A percentile compares a stretch with the other conserved stretches of the same genome.
These are phyloP conservation scores for Patellaria atrata DNA, from an alignment of 495 filamentous ascomycete genomes.

Conservation along the genomic window DNA sequence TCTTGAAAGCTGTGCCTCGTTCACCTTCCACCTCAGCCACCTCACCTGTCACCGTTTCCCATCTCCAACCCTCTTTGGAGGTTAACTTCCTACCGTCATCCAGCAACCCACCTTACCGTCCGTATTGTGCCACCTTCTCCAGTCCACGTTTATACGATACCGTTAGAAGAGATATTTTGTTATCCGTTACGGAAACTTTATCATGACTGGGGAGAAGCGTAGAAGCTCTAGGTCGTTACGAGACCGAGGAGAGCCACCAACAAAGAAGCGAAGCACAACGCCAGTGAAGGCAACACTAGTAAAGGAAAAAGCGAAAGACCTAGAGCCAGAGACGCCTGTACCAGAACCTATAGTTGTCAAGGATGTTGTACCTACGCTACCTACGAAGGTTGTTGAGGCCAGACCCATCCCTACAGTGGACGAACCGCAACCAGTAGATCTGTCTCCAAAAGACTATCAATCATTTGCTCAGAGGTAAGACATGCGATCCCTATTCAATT, in stretches of 20 bases:
- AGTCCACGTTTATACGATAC: no score
- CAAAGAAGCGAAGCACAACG: conserved; percentile 5
- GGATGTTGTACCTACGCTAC: conserved; percentile 33
- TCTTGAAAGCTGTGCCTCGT: no score
- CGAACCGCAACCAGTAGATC: conserved; percentile 47
- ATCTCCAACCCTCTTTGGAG: no score
- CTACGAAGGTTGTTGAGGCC: conserved; percentile 48
- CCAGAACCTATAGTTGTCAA: conserved; percentile 8
- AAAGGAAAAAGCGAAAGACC: conserved; percentile 10
- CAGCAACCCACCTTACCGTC: no score
- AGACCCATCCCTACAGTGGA: conserved; percentile 62
- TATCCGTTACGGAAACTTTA: no score
- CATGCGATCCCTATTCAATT: neutral
- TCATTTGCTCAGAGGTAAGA: conserved; percentile 67
- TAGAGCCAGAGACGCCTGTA: conserved; percentile 6
- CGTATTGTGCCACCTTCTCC: no score
- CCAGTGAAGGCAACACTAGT: conserved; percentile 5
- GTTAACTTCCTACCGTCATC: no score
- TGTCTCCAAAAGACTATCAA: conserved; percentile 61
- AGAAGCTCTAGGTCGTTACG: no score
- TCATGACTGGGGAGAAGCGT: no score
- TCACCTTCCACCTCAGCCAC: no score
- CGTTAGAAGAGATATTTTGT: no score
- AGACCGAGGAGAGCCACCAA: conserved; percentile 6
- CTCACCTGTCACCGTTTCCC: no score